Percentiles rank a stretch among this genome's conserved stretches.
Evolutionary conservation across 495 filamentous ascomycete genomes (phyloP).

Genomic region (Aspergillus homomorphus): DNA sequence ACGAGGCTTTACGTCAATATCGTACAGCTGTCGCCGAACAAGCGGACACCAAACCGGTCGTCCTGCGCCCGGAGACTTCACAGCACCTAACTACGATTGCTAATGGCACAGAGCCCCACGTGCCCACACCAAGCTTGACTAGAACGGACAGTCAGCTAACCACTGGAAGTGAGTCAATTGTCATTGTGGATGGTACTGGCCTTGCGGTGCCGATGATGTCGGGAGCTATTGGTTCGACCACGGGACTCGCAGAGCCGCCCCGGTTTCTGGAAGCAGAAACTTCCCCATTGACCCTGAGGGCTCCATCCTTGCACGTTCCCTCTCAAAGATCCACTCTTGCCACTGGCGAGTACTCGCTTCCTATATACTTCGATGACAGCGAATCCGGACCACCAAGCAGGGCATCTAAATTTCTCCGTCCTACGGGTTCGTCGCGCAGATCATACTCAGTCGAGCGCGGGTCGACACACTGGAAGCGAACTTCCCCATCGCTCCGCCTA

Average conservation of each 20-base stretch:
- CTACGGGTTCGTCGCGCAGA: conserved; percentile 24
- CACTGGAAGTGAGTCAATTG: conserved; percentile 76
- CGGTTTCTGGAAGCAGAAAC: conserved; percentile 14
- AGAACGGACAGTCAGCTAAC: conserved; percentile 62
- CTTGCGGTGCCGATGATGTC: conserved; percentile 38
- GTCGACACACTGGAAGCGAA: conserved; percentile 26
- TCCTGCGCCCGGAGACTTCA: background rate
- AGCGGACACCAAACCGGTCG: conserved; percentile 4
- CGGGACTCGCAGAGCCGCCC: conserved; percentile 14
- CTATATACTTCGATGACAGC: conserved; percentile 33
- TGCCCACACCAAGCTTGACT: conserved; percentile 7
- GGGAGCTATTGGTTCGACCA: conserved; percentile 26
- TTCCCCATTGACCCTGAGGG: conserved; percentile 15
- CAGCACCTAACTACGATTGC: background rate
- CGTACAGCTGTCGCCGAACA: conserved; percentile 27
- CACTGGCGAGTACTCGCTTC: conserved; percentile 32
- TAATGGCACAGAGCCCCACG: conserved; percentile 7
- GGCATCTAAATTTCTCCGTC: conserved; percentile 17
- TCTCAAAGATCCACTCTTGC: conserved; percentile 27
- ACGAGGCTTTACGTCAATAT: conserved; percentile 67
- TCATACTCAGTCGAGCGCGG: conserved; percentile 35
- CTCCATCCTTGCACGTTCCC: conserved; percentile 18
- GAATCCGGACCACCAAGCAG: conserved; percentile 14
- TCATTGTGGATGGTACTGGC: conserved; percentile 70
- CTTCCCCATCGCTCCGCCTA: conserved; percentile 41